phyloP scores from a whole-genome alignment of 2,329 filamentous ascomycete genomes.

The Colletotrichum caudatum region DNA sequence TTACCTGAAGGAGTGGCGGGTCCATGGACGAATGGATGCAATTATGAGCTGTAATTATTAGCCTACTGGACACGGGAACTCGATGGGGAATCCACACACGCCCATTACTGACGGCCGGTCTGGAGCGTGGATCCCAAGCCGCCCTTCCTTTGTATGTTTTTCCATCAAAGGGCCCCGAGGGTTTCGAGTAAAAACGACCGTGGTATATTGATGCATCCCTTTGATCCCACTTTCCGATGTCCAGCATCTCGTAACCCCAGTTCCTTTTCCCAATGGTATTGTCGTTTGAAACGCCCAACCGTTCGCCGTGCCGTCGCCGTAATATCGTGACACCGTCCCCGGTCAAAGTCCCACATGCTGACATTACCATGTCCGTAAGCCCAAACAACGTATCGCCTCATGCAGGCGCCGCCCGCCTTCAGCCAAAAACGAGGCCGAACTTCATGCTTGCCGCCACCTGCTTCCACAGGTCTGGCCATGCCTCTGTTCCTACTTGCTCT shows the following conservation, averaged over 20 bases:
- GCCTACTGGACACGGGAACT: neutral
- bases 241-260: neutral
- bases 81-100: slow-evolving; percentile 7
- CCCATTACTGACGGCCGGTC: neutral
- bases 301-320: neutral
- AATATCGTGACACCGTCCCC: neutral
- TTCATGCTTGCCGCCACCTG: slow-evolving; percentile 39
- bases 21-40: slow-evolving; percentile 19
- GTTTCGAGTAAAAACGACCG: slow-evolving; percentile 1
- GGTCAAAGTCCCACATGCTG: neutral
- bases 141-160: neutral
- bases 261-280: neutral
- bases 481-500: slow-evolving; percentile 29
- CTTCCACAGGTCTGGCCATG: slow-evolving; percentile 37
- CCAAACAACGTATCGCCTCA: neutral
- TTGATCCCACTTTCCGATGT: neutral
- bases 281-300: neutral
- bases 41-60: slow-evolving; percentile 32
- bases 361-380: neutral
- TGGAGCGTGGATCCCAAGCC: neutral
- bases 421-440: slow-evolving; percentile 40
- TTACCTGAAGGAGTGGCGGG: slow-evolving; percentile 38
- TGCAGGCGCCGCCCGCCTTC: neutral
- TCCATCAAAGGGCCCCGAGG: neutral
- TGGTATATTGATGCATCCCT: slow-evolving; percentile 7